Evolutionary conservation across 2,329 filamentous ascomycete species (phyloP).

Genomic region (Metarhizium rileyi): DNA sequence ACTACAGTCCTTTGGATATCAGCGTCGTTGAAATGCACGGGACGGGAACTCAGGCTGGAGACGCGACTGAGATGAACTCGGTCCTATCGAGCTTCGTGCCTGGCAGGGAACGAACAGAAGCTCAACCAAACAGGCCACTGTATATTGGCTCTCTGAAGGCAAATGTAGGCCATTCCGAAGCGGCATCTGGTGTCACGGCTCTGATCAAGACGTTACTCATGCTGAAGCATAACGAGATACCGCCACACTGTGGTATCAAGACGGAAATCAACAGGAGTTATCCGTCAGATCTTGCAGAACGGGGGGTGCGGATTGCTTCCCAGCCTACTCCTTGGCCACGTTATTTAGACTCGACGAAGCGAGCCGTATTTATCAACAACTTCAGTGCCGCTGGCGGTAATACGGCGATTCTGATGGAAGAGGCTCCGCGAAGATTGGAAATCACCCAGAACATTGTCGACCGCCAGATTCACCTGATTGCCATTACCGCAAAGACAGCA

Average conservation of each 20-base stretch:
- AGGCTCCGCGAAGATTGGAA: constrained; percentile 32
- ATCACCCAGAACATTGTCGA: constrained; percentile 39
- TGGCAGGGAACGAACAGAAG: constrained; percentile 29
- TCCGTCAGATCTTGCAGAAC: not conserved
- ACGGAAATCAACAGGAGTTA: not conserved
- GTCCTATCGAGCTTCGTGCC: constrained; percentile 52
- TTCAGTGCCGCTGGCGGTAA: constrained; percentile 65
- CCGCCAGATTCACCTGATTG: constrained; percentile 47
- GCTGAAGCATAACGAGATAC: constrained; percentile 52
- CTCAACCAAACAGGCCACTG: constrained; percentile 38
- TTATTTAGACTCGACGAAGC: constrained; percentile 25
- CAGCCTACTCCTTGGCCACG: constrained; percentile 41
- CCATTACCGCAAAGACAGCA: constrained; percentile 47
- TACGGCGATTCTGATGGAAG: constrained; percentile 56
- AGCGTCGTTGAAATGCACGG: constrained; percentile 89
- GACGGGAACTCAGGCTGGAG: constrained; percentile 81
- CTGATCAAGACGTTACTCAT: constrained; percentile 57
- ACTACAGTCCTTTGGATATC: constrained; percentile 65
- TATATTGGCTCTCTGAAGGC: constrained; percentile 55
- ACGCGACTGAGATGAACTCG: constrained; percentile 73
- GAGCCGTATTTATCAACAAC: constrained; percentile 51
- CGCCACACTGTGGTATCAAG: constrained; percentile 37
- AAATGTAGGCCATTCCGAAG: constrained; percentile 54
- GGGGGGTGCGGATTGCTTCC: constrained; percentile 25
- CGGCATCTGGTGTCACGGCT: constrained; percentile 51